These are phyloP conservation scores for Hippophae tibetana DNA, from an alignment of 306 rosid genomes.

Conservation along the genomic window DNA sequence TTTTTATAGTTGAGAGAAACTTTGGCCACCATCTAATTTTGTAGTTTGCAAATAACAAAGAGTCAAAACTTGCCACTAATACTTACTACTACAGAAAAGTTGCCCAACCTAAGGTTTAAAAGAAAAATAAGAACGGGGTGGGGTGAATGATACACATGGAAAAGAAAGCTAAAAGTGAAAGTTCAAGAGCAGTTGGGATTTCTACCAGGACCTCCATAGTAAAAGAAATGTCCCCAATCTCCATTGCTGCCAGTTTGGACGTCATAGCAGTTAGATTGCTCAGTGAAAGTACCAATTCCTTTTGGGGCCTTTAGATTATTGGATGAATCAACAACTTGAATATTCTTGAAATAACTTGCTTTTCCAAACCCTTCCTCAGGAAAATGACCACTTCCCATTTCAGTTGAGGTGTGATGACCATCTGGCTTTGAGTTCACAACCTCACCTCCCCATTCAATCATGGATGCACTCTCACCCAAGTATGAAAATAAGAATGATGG, in stretches of 20 bases:
- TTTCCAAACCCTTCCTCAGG: conserved; percentile 95
- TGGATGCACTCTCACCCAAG: conserved; percentile 88
- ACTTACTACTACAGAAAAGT: conserved; percentile 32
- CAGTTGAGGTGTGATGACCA: conserved; percentile 85
- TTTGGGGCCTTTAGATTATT: conserved; percentile 91
- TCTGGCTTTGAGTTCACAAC: conserved; percentile 77
- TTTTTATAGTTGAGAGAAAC: conserved; percentile 69
- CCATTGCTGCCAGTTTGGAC: conserved; percentile 90
- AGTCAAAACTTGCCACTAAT: conserved; percentile 86
- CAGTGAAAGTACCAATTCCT: conserved; percentile 78
- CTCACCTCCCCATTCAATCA: conserved; percentile 99
- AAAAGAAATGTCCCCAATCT: conserved; percentile 97
- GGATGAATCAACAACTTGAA: conserved; percentile 86
- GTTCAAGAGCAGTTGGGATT: conserved; percentile 62
- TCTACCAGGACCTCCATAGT: conserved; percentile 98
- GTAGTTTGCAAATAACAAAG: conserved; percentile 21
- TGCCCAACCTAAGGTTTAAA: conserved; percentile 34
- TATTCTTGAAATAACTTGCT: conserved; percentile 80
- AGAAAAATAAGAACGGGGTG: conserved; percentile 23
- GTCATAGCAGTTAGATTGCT: conserved; percentile 85
- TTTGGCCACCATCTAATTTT: conserved; percentile 46
- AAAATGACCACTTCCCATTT: conserved; percentile 93
- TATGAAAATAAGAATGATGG: conserved; percentile 90
- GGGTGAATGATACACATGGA: conserved; percentile 46
- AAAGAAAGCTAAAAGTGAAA: not conserved